Evolutionary conservation across 2,329 filamentous ascomycete genomes (phyloP).

Genomic region (Aspergillus floridensis): DNA sequence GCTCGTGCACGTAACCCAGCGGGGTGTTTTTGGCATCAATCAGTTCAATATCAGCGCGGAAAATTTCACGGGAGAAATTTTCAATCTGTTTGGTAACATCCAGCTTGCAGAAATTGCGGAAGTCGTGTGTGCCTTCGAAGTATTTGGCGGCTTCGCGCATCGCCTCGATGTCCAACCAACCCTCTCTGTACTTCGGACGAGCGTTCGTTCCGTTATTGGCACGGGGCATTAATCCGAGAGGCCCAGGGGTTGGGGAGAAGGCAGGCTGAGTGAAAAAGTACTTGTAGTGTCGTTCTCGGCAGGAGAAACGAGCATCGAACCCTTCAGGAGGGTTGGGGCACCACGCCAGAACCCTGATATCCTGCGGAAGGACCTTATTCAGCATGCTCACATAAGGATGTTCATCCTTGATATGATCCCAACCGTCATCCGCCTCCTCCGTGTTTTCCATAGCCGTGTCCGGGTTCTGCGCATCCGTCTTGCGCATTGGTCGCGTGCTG

Average conservation of each 20-base stretch:
- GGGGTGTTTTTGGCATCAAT: slow-evolving; percentile 55
- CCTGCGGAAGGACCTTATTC: slow-evolving; percentile 81
- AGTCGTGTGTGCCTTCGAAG: slow-evolving; percentile 84
- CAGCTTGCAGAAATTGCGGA: slow-evolving; percentile 94
- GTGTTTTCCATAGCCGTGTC: slow-evolving; percentile 17
- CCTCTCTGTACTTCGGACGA: slow-evolving; percentile 51
- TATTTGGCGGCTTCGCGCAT: slow-evolving; percentile 80
- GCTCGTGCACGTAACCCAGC: slow-evolving; percentile 54
- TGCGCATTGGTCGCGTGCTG: slow-evolving; percentile 65
- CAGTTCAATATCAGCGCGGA: slow-evolving; percentile 73
- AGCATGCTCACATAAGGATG: slow-evolving; percentile 78
- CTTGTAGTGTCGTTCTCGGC: slow-evolving; percentile 83
- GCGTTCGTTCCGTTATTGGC: slow-evolving; percentile 21
- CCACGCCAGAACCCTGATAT: slow-evolving; percentile 91
- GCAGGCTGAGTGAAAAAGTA: slow-evolving; percentile 98
- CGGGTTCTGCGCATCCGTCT: slow-evolving; percentile 4
- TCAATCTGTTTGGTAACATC: slow-evolving; percentile 86
- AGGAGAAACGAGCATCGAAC: slow-evolving; percentile 92
- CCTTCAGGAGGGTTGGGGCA: slow-evolving; percentile 74
- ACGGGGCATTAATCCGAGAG: slow-evolving; percentile 48
- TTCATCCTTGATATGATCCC: slow-evolving; percentile 74
- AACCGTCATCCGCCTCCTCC: slow-evolving; percentile 37
- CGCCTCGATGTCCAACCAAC: slow-evolving; percentile 81
- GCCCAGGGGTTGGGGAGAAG: slow-evolving; percentile 65
- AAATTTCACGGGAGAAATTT: slow-evolving; percentile 77